These are phyloP conservation scores for Pulveroboletus sp. DNA, from an alignment of 768 basidiomycete genomes.

Conservation along the genomic window DNA sequence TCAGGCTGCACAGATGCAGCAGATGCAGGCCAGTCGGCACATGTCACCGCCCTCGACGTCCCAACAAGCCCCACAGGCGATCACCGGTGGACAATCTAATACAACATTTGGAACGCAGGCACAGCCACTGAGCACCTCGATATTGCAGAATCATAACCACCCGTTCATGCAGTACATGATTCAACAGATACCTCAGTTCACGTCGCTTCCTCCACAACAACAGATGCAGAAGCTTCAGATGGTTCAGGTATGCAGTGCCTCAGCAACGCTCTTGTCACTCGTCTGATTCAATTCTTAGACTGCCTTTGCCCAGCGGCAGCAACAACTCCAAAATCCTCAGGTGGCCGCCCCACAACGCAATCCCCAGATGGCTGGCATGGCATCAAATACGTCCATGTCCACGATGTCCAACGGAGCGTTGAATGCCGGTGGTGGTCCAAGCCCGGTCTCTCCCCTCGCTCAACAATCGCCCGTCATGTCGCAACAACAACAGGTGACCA, in stretches of 20 bases:
- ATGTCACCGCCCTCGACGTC: conserved; percentile 39
- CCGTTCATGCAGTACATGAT: conserved; percentile 55
- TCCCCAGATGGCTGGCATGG: conserved; percentile 28
- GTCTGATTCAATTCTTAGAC: conserved; percentile 12
- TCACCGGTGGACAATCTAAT: conserved; percentile 18
- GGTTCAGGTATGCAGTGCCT: conserved; percentile 41
- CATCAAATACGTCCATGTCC: conserved; percentile 24
- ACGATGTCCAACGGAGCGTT: conserved; percentile 24
- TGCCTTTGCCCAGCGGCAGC: conserved; percentile 23
- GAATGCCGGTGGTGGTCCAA: conserved; percentile 20
- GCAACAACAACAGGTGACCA: conserved; percentile 27
- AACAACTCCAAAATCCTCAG: conserved; percentile 29
- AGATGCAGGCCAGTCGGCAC: conserved; percentile 34
- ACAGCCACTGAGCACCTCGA: conserved; percentile 39
- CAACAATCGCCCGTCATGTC: conserved; percentile 29
- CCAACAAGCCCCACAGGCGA: conserved; percentile 17
- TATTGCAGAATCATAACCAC: conserved; percentile 53
- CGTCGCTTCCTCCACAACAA: conserved; percentile 42
- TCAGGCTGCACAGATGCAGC: conserved; percentile 31
- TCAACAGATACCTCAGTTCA: conserved; percentile 49
- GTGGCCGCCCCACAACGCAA: conserved; percentile 22
- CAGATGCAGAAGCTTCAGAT: conserved; percentile 58
- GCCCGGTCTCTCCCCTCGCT: conserved; percentile 28
- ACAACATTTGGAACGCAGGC: conserved; percentile 27
- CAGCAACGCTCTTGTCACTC: neutral